These are phyloP conservation scores for Leccinum olivaceoglutinosum DNA, from an alignment of 1,284 basidiomycete species.

Conservation along the genomic window DNA sequence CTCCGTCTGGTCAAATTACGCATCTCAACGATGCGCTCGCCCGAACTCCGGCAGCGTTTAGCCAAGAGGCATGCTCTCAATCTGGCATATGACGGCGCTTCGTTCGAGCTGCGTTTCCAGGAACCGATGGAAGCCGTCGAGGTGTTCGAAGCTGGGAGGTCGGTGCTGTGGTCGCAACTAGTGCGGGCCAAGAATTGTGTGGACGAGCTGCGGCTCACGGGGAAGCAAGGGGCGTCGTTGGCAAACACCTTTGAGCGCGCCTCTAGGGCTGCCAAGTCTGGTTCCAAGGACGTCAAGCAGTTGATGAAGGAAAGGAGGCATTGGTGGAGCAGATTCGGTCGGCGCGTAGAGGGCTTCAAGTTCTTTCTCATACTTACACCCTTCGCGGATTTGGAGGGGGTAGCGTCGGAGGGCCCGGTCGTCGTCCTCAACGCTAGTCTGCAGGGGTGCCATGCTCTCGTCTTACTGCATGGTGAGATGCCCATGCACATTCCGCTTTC, in stretches of 20 bases:
- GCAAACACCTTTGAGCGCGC: slow-evolving; percentile 23
- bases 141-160: slow-evolving; percentile 20
- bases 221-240: slow-evolving; percentile 15
- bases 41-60: slow-evolving; percentile 17
- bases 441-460: slow-evolving; percentile 26
- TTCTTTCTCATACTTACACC: slow-evolving; percentile 22
- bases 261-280: slow-evolving; percentile 3
- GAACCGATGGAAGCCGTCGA: slow-evolving; percentile 21
- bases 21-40: slow-evolving; percentile 15
- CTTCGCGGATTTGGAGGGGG: slow-evolving; percentile 27
- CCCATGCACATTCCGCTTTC: slow-evolving; percentile 20
- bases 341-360: slow-evolving; percentile 25
- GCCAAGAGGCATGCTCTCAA: slow-evolving; percentile 9
- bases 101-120: slow-evolving; percentile 19
- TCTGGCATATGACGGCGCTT: slow-evolving; percentile 20
- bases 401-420: slow-evolving; percentile 31
- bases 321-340: slow-evolving; percentile 26
- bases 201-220: slow-evolving; percentile 23
- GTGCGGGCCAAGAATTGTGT: slow-evolving; percentile 19
- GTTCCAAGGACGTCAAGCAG: slow-evolving; percentile 13
- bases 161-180: slow-evolving; percentile 25
- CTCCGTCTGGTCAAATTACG: slow-evolving; percentile 13
- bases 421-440: slow-evolving; percentile 30
- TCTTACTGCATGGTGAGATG: slow-evolving; percentile 13
- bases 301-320: slow-evolving; percentile 21